Evolutionary conservation across 2,329 filamentous ascomycete genomes (phyloP), one percentile per base, ranked within the genome.

Genomic region (Penicillium sp.): DNA sequence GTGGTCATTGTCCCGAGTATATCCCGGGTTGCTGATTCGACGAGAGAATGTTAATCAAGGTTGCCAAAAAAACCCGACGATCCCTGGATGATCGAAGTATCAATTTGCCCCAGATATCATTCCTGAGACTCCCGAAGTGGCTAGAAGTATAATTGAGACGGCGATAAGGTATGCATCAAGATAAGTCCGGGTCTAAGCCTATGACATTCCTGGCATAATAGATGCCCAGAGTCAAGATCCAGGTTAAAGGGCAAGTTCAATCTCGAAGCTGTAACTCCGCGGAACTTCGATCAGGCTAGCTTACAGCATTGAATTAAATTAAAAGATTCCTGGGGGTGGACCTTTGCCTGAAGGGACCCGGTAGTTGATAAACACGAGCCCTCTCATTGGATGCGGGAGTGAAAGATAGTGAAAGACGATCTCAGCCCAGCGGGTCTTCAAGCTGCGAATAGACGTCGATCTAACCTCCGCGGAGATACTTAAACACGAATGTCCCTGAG

Each of bases 401-500:
- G 59, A 63, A 59, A 63, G 60, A 45, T 27, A 58, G 29, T 21
- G 41, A 50, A 39, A 22, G 22, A 21, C 13, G 21, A 47, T 13
- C 34, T 48, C 48, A 18, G 40, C 47, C 32, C 9, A 1, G 54
- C 55, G 51, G 54, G 47, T 55, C 51, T 31, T 10, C 7, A 14
- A 5, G 31, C 31, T 11, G 34, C 34, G 13, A n/a, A n/a, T 36
- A 7, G 14, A 22, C 16, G 40, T 53, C 41, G 42, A 53, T 59
- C 46, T 49, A 14, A 54, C 9, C 54, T 63, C 62, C 62, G 62
- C 62, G 62, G 62, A 64, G 56, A 62, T 63, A 60, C 31, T 56
- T 53, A 57, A 57, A 32, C 21, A n/a, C n/a, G 6, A 39, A 14
- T 3, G 3, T 9, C 10, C 31, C 4, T 52, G 14, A 27, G 24